Percentiles rank a stretch among this genome's conserved stretches.
These are phyloP conservation scores for Alloteropsis semialata DNA, from an alignment of 176 grass and related monocot species.

Conservation along the genomic window DNA sequence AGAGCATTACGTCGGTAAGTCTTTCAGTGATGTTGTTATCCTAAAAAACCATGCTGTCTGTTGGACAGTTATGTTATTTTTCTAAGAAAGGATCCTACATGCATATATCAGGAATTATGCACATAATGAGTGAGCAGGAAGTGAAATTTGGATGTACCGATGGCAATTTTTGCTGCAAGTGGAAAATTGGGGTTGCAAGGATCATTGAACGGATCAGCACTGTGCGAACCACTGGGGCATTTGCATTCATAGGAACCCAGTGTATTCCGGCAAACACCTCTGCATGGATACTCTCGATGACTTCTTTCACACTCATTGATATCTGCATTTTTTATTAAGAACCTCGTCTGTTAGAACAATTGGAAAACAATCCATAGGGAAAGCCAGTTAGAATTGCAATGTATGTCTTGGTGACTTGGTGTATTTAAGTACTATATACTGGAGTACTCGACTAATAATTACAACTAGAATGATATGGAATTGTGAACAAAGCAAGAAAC, in stretches of 20 bases:
- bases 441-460: too few relatives aligned
- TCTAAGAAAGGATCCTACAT: background rate
- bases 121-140: too few relatives aligned
- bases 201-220: background rate
- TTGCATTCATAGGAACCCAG: conserved; percentile 9
- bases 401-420: too few relatives aligned
- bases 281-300: background rate
- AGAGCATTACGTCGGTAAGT: background rate
- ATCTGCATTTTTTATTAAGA: background rate
- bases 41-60: background rate
- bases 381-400: too few relatives aligned
- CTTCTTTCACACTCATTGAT: background rate
- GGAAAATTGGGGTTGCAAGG: conserved; percentile 4
- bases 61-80: background rate
- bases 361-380: too few relatives aligned
- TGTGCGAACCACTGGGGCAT: background rate
- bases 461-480: too few relatives aligned
- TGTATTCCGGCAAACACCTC: background rate
- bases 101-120: background rate
- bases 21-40: background rate
- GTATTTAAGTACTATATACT: too few relatives aligned
- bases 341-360: too few relatives aligned
- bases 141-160: background rate
- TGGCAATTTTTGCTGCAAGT: background rate
- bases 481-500: too few relatives aligned